Evolutionary conservation across 495 filamentous ascomycete genomes (phyloP), one percentile per base, ranked within the genome.

Genomic region (Tricharina praecox): DNA sequence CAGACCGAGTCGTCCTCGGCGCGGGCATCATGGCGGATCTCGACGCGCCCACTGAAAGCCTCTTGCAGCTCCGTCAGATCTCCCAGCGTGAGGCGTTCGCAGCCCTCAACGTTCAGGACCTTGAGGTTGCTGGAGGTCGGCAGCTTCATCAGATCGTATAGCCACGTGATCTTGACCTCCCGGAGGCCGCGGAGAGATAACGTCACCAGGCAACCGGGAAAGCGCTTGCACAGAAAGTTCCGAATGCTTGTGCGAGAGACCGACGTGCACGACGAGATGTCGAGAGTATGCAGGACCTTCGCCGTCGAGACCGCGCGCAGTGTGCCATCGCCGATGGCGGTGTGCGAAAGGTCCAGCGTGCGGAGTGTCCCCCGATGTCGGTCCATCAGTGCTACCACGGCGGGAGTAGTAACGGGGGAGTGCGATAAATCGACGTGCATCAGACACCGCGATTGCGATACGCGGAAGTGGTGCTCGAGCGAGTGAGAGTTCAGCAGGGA

Each of bases 81-180:
- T 25, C 47, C 51, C 28, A 55, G 33, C 24, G 47, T 54, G 34
- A 56, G 13, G 33, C 58, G 55, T 42, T 46, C 51, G 23, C 61
- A 53, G 3, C 48, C 61, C 15, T 51, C 49, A 8, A 52, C 49
- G 18, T 59, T 52, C 10, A 59, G 38, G 26, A 39, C 45, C 32
- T 41, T 40, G 18, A 59, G 16, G 10, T 37, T 49, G 15, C 48
- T 28, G 7, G 35, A 30, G 10, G 40, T 23, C 3, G 26, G 47
- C 11, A 28, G 38, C 21, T 37, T 33, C 18, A 59, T 21, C 55
- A 59, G 23, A 25, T 59, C 56, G 18, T 44, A 42, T 16, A 59
- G 21, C 55, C 55, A 59, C 1, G 48, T 46, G 1, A 55, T 44
- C 39, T 52, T 59, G 8, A 59, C 52, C 21, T 55, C 56, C 18